Evolutionary conservation across 352 stramenopile genomes (phyloP).

Genomic region (Saprolegnia diclina): DNA sequence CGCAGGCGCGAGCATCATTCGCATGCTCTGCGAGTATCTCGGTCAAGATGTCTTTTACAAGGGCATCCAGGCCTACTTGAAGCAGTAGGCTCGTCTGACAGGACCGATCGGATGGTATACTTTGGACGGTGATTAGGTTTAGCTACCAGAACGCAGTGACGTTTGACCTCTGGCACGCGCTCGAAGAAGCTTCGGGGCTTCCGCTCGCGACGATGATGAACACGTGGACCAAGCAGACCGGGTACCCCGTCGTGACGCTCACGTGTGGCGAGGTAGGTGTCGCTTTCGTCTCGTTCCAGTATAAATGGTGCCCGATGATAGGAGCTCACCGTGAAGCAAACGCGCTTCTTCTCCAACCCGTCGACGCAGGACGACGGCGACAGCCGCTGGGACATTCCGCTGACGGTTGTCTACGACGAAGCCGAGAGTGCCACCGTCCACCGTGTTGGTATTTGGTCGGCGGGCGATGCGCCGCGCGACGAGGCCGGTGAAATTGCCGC

Average conservation of each 20-base stretch:
- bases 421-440: slow-evolving; percentile 37
- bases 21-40: slow-evolving; percentile 69
- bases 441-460: slow-evolving; percentile 63
- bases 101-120: neutral
- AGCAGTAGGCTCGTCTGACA: slow-evolving; percentile 35
- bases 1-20: slow-evolving; percentile 49
- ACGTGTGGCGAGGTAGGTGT: slow-evolving; percentile 33
- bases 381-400: slow-evolving; percentile 82
- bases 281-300: slow-evolving; percentile 33
- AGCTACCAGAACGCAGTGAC: slow-evolving; percentile 96
- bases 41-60: slow-evolving; percentile 61
- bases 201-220: slow-evolving; percentile 90
- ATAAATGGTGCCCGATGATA: neutral
- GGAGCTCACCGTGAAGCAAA: slow-evolving; percentile 79
- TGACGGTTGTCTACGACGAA: slow-evolving; percentile 59
- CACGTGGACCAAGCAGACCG: slow-evolving; percentile 93
- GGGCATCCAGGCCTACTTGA: slow-evolving; percentile 92
- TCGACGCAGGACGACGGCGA: slow-evolving; percentile 53
- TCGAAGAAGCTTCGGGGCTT: slow-evolving; percentile 86
- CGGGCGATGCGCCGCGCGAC: slow-evolving; percentile 37
- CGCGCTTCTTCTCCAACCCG: slow-evolving; percentile 91
- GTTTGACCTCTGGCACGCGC: slow-evolving; percentile 91
- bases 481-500: slow-evolving; percentile 81
- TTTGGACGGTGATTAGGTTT: slow-evolving; percentile 35
- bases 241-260: slow-evolving; percentile 89